Evolutionary conservation across 805 yeast species (phyloP).

Genomic region (Kluyveromyces aestuarii): DNA sequence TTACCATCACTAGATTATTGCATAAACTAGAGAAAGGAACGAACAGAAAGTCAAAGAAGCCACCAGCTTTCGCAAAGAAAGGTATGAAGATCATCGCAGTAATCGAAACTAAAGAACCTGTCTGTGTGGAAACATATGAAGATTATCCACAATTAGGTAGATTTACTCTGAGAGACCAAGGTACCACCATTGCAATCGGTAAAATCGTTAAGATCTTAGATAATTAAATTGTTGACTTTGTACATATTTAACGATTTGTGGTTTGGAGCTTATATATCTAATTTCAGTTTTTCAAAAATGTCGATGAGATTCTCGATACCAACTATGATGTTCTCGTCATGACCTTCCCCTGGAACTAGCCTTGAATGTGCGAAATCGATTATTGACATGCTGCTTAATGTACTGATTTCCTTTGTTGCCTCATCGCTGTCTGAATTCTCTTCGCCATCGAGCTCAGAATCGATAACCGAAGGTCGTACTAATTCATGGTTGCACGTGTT

Average conservation of each 20-base stretch:
- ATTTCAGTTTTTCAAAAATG: constrained; percentile 28
- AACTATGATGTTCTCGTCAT: constrained; percentile 58
- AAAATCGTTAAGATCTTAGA: constrained; percentile 84
- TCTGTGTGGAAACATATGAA: constrained; percentile 86
- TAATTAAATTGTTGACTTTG: constrained; percentile 2
- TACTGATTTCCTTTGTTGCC: constrained; percentile 9
- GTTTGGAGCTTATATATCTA: neutral
- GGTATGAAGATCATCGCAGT: constrained; percentile 97
- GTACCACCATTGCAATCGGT: constrained; percentile 96
- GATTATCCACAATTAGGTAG: constrained; percentile 96
- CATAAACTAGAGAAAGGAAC: constrained; percentile 96
- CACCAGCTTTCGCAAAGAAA: constrained; percentile 97
- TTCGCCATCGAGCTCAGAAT: constrained; percentile 15
- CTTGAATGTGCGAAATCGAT: constrained; percentile 91
- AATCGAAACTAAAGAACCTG: constrained; percentile 75
- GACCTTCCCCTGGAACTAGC: constrained; percentile 50
- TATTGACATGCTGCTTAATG: constrained; percentile 51
- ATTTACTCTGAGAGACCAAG: constrained; percentile 97
- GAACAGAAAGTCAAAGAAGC: constrained; percentile 89
- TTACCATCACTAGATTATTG: constrained; percentile 65
- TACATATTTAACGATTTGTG: neutral
- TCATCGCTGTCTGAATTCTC: constrained; percentile 21
- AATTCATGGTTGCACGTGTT: constrained; percentile 4
- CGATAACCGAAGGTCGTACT: neutral
- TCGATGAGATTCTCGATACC: constrained; percentile 60